Evolutionary conservation across 2,329 filamentous ascomycete genomes (phyloP).

Genomic region (Cadophora sp.): DNA sequence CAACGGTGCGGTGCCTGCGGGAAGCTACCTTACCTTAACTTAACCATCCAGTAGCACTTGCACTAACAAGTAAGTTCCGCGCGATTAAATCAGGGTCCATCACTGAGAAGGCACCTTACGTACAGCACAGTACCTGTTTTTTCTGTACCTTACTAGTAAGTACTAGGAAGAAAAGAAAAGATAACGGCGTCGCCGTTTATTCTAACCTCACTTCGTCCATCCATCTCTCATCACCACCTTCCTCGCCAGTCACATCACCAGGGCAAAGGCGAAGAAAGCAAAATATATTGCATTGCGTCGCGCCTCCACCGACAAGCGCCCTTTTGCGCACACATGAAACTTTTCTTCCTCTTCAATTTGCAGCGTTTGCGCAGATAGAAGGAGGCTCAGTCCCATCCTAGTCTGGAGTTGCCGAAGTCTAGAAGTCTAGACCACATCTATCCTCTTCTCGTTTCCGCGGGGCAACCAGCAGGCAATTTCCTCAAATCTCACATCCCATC

Average conservation of each 20-base stretch:
- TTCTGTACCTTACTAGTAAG: neutral
- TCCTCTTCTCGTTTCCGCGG: neutral
- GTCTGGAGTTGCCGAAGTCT: neutral
- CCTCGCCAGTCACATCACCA: no score
- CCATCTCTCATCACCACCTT: neutral
- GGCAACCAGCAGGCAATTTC: constrained; percentile 9
- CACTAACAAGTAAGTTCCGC: neutral
- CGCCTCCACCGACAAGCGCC: neutral
- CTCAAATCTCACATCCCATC: neutral
- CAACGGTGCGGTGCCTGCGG: no score
- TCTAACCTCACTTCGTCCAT: constrained; percentile 3
- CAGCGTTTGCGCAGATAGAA: neutral
- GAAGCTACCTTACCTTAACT: no score
- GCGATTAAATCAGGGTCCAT: no score
- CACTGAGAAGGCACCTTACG: no score
- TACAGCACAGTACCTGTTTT: no score
- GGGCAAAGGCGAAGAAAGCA: no score
- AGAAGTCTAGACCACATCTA: neutral
- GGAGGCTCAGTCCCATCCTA: neutral
- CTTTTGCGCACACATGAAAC: no score
- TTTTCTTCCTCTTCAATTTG: no score
- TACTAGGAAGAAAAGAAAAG: neutral
- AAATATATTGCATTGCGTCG: neutral
- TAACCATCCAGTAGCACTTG: neutral
- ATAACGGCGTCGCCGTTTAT: constrained; percentile 13